These are phyloP conservation scores for Raffaelea deltoideospora DNA, from an alignment of 2,329 filamentous ascomycete species.

Conservation along the genomic window DNA sequence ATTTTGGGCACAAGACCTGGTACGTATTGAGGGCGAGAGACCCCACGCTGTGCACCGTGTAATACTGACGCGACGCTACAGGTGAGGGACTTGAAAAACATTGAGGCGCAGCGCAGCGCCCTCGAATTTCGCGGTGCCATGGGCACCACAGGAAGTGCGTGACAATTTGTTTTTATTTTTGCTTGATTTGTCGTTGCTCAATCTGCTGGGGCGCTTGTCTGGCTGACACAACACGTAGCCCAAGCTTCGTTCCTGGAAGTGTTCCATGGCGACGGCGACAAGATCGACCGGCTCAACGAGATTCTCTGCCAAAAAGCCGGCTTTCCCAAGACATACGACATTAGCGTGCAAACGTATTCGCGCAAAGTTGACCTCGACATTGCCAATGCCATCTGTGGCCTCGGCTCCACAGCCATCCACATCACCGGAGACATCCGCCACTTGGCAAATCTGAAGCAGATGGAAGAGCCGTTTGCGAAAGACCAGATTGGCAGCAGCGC, in stretches of 20 bases:
- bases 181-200: no score
- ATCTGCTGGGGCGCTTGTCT: no score
- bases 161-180: no score
- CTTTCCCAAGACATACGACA: constrained; percentile 37
- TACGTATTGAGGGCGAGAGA: no score
- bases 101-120: constrained; percentile 53
- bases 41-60: no score
- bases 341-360: constrained; percentile 46
- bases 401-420: constrained; percentile 47
- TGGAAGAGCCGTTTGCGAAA: constrained; percentile 73
- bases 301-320: constrained; percentile 38
- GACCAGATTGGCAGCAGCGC: constrained; percentile 59
- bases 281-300: constrained; percentile 38
- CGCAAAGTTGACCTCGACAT: constrained; percentile 71
- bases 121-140: constrained; percentile 63
- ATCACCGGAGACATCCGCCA: constrained; percentile 20
- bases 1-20: constrained; percentile 59
- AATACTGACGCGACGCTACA: background rate
- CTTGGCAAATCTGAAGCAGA: constrained; percentile 46
- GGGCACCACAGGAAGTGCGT: constrained; percentile 8
- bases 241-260: constrained; percentile 25
- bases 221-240: no score
- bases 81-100: constrained; percentile 47
- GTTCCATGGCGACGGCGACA: constrained; percentile 31
- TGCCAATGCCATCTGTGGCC: constrained; percentile 63